Conservation (phyloP, 2,329 filamentous ascomycete species). For the Albophoma yamanashiensis region DNA sequence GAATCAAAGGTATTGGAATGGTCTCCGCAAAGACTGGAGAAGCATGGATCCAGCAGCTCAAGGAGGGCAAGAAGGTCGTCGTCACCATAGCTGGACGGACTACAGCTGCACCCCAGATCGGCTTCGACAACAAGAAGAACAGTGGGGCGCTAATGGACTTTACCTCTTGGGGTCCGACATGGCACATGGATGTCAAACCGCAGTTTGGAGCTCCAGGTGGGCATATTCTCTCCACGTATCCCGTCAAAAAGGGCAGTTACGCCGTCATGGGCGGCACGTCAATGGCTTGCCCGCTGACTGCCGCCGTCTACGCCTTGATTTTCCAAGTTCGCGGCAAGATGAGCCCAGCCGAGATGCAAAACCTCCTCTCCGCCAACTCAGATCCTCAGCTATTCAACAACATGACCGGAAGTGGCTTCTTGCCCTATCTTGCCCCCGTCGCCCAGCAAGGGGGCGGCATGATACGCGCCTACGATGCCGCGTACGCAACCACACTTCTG, state of each 20-base stretch:
- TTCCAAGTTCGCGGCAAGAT: conserved; percentile 31
- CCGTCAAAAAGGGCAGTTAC: conserved; percentile 22
- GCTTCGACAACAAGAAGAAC: conserved; percentile 19
- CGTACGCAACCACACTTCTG: conserved; percentile 38
- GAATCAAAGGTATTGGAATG: conserved; percentile 15
- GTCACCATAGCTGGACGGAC: conserved; percentile 27
- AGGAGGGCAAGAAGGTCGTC: conserved; percentile 29
- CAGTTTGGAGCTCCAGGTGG: conserved; percentile 27
- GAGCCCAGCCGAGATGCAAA: conserved; percentile 24
- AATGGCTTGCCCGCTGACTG: conserved; percentile 33
- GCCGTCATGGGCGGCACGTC: conserved; percentile 34
- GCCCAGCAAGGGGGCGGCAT: conserved; percentile 39
- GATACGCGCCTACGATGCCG: conserved; percentile 40
- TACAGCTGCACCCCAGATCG: conserved; percentile 7
- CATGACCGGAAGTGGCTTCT: conserved; percentile 12
- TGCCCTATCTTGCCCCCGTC: conserved; percentile 33
- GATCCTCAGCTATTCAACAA: conserved; percentile 32
- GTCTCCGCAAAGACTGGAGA: no score
- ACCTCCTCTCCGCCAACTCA: conserved; percentile 26
- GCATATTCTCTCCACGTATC: conserved; percentile 34
- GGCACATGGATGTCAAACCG: conserved; percentile 28
- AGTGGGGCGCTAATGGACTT: not conserved
- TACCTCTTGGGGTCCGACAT: conserved; percentile 30
- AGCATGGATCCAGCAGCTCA: conserved; percentile 1
- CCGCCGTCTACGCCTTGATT: conserved; percentile 26